Conservation (phyloP, 169 alveolate species). For the Eimeria sp. region DNA sequence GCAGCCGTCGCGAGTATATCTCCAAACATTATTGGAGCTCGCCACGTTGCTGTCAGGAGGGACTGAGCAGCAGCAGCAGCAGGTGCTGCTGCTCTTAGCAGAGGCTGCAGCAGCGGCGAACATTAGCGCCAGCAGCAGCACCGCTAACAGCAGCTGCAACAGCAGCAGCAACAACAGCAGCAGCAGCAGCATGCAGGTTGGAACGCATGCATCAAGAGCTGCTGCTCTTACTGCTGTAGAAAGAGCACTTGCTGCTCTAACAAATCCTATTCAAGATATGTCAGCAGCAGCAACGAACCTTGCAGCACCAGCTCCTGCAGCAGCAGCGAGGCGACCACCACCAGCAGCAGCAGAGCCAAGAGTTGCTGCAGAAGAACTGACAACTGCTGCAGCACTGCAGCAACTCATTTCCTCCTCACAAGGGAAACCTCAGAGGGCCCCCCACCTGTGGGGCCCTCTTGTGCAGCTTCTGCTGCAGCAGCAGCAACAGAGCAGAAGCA, state of each 20-base stretch:
- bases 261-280: background rate
- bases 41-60: slow-evolving; percentile 31
- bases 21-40: slow-evolving; percentile 24
- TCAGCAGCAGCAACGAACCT: background rate
- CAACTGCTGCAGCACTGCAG: background rate
- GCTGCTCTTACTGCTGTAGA: slow-evolving; percentile 29
- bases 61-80: slow-evolving; percentile 52
- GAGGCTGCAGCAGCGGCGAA: slow-evolving; percentile 22
- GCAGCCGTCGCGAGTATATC: background rate
- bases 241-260: background rate
- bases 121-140: background rate
- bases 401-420: background rate
- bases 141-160: slow-evolving; percentile 4
- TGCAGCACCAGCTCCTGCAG: background rate
- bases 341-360: slow-evolving; percentile 35
- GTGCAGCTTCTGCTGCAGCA: slow-evolving; percentile 12
- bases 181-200: slow-evolving; percentile 4
- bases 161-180: slow-evolving; percentile 23
- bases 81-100: background rate
- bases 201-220: slow-evolving; percentile 11
- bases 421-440: background rate
- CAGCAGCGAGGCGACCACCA: background rate
- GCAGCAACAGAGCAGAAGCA: slow-evolving; percentile 31
- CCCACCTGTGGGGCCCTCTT: slow-evolving; percentile 32
- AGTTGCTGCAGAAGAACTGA: background rate